Percentiles rank a stretch among this genome's conserved stretches.
Evolutionary conservation across 139 green algal species (phyloP).

Genomic region (Edaphochlamys debaryana): DNA sequence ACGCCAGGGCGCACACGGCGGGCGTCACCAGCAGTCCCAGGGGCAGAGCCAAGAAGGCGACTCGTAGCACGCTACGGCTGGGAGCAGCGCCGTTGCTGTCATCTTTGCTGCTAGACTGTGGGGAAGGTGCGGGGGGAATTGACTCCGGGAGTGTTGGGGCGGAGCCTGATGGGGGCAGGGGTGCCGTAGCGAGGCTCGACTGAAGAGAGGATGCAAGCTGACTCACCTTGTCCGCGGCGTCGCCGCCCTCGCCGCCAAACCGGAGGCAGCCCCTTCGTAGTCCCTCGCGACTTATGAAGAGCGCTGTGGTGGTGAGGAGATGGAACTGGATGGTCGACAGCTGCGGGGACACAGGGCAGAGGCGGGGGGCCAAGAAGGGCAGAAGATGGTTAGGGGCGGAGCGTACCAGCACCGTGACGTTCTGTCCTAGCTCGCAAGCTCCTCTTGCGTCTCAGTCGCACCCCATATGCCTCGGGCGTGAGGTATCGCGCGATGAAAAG

Average conservation of each 20-base stretch:
- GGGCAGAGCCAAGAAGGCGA: slow-evolving; percentile 63
- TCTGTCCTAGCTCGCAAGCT: no score
- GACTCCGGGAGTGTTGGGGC: no score
- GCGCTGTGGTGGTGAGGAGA: slow-evolving; percentile 89
- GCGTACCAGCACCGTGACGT: no score
- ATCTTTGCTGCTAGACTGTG: no score
- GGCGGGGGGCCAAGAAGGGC: neutral
- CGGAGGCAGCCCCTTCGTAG: slow-evolving; percentile 86
- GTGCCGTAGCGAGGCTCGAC: no score
- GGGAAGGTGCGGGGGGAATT: no score
- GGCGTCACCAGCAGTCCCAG: slow-evolving; percentile 57
- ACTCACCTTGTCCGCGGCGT: no score
- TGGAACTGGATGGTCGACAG: slow-evolving; percentile 89
- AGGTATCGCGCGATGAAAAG: slow-evolving; percentile 79
- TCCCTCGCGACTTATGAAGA: slow-evolving; percentile 89
- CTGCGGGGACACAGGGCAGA: slow-evolving; percentile 38
- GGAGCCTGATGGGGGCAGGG: no score
- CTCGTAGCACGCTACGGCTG: slow-evolving; percentile 47
- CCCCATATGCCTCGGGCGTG: slow-evolving; percentile 83
- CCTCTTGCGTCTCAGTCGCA: slow-evolving; percentile 36
- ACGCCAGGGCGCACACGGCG: slow-evolving; percentile 46
- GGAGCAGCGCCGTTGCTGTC: neutral
- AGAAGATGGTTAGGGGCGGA: neutral
- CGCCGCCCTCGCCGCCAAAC: slow-evolving; percentile 27
- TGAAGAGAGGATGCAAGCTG: no score